phyloP scores from a whole-genome alignment of 2,329 filamentous ascomycete species.

The Alternaria triticimaculans region DNA sequence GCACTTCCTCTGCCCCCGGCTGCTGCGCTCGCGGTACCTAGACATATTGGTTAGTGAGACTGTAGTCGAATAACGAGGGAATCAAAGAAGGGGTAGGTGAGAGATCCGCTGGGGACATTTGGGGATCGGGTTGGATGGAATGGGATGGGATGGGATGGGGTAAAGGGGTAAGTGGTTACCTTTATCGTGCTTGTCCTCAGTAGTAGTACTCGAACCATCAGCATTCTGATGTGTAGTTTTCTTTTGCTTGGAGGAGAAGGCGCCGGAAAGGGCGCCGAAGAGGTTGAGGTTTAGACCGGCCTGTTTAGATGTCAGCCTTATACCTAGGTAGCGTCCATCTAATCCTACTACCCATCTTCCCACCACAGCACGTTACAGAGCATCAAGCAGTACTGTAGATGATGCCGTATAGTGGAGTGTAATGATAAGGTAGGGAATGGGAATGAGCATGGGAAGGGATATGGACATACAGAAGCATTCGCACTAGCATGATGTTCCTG shows the following conservation, averaged over 20 bases:
- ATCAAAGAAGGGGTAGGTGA: neutral
- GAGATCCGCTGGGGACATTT: neutral
- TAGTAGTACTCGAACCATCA: constrained; percentile 29
- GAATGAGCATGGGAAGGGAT: neutral
- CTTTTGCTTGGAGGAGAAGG: constrained; percentile 35
- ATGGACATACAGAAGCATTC: constrained; percentile 35
- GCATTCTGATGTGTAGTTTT: constrained; percentile 39
- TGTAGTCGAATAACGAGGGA: accelerated
- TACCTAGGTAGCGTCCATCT: too few species aligned
- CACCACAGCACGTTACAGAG: too few species aligned
- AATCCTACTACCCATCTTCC: too few species aligned
- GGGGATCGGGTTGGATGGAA: too few species aligned
- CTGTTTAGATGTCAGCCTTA: too few species aligned
- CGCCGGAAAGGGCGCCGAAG: constrained; percentile 44
- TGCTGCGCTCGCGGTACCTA: constrained; percentile 28
- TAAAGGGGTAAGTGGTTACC: constrained; percentile 12
- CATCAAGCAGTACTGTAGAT: too few species aligned
- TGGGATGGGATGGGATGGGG: neutral
- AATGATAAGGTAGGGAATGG: too few species aligned
- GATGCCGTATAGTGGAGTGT: too few species aligned
- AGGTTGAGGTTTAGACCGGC: constrained; percentile 47
- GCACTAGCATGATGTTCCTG: constrained; percentile 42
- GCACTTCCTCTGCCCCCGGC: constrained; percentile 30
- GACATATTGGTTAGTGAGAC: too few species aligned
- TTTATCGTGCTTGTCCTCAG: constrained; percentile 33